These are phyloP conservation scores for Kluyveromyces wickerhamii DNA, from an alignment of 805 yeast species.

Conservation along the genomic window DNA sequence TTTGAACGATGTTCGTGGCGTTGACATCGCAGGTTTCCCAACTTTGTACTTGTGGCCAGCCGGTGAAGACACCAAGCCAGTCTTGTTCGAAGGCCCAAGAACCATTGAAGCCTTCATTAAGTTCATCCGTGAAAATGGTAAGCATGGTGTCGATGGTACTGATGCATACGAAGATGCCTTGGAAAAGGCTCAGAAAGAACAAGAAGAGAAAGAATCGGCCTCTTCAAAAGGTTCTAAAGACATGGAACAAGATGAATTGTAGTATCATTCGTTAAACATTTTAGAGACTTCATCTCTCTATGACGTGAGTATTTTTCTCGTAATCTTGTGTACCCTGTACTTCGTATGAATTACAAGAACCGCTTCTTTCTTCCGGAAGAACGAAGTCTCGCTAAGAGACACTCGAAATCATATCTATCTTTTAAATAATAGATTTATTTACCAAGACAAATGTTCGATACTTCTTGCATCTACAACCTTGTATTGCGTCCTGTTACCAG, in stretches of 20 bases:
- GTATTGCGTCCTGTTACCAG: too few relatives aligned
- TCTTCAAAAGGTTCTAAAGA: slow-evolving; percentile 14
- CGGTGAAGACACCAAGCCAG: slow-evolving; percentile 57
- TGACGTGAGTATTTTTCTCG: too few relatives aligned
- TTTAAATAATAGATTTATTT: too few relatives aligned
- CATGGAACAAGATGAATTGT: slow-evolving; percentile 29
- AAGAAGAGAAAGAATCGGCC: slow-evolving; percentile 15
- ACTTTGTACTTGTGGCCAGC: slow-evolving; percentile 89
- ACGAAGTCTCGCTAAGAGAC: too few relatives aligned
- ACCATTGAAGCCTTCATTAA: slow-evolving; percentile 59
- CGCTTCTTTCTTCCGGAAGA: too few relatives aligned
- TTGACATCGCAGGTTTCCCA: slow-evolving; percentile 84
- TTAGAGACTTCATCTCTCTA: too few relatives aligned
- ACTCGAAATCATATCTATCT: too few relatives aligned
- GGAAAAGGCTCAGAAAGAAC: slow-evolving; percentile 10
- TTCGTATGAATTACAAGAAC: too few relatives aligned
- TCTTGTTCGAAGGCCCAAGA: slow-evolving; percentile 64
- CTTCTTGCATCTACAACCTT: too few relatives aligned
- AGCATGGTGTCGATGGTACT: slow-evolving; percentile 50
- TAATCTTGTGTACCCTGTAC: too few relatives aligned
- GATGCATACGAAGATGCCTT: slow-evolving; percentile 11
- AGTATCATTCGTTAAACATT: slow-evolving; percentile 5
- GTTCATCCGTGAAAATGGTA: slow-evolving; percentile 66
- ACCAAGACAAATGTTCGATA: too few relatives aligned
- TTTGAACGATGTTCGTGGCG: slow-evolving; percentile 69